Evolutionary conservation across 2,329 filamentous ascomycete species (phyloP), one percentile per base, ranked within the genome.

Genomic region (Hirsutella thompsonii): DNA sequence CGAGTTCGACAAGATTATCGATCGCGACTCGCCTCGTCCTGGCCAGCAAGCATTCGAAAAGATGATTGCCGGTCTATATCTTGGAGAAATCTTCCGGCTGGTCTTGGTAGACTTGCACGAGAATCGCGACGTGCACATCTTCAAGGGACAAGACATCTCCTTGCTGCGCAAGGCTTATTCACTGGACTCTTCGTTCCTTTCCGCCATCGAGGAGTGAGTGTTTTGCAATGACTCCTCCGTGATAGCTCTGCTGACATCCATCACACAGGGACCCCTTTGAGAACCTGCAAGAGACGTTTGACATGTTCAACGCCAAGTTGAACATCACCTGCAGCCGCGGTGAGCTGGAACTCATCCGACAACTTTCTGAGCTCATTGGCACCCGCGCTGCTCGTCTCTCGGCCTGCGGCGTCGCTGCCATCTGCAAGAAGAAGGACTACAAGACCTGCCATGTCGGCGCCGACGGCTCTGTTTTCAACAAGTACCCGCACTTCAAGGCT

Each of bases 401-500:
- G 14, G 81, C 90, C 20, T 96, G 92, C 56, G 92, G 92, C 64
- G 86, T 98, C 41, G 88, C 90, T 11, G 92, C 90, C 44, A 95
- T 98, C 56, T 88, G 84, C 74, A 93, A 82, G 68, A 96, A 96
- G 80, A 96, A 95, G 76, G 75, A 77, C 51, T 90, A 89, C 63
- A 67, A 83, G 56, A 74, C 76, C 30, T 94, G 86, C 68, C 92
- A 96, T 62, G 92, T 98, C 34, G 92, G 92, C 53, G 92, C 92
- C 39, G 92, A 98, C 58, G 92, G 92, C 30, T 94, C 86, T 16
- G 90, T 98, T 41, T 98, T 98, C 70, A 95, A 94, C 74, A 96
- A 96, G 63, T 98, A 98, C 67, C 92, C 92, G 11, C 84, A 94
- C 66, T 98, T 98, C 76, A 95, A 95, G 72, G 77, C 80, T 43